Evolutionary conservation across 2,329 filamentous ascomycete genomes (phyloP), one percentile per base, ranked within the genome.

Genomic region (Fusarium graminum): DNA sequence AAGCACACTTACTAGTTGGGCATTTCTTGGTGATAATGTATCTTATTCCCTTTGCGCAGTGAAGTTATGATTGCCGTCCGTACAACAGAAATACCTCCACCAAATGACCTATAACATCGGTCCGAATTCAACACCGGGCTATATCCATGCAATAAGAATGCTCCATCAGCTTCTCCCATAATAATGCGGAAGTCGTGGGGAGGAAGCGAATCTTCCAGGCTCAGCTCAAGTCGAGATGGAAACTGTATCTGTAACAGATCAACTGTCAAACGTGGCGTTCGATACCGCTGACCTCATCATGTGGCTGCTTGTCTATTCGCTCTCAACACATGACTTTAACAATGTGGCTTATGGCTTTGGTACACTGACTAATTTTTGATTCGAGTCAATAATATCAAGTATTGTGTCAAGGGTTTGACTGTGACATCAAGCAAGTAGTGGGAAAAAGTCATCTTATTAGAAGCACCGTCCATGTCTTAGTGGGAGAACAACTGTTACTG

Each of bases 201-300:
- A n/a, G 34, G 34, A 36, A 36, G 6, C n/a, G 7, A 9, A 36
- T 16, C 34, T 36, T n/a, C 16, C 34, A n/a, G 14, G 34, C 16
- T n/a, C 34, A n/a, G 34, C 16, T 17, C 12, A 36, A 28, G 28
- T 22, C 17, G 16, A 34, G 7, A 36, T 45, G 29, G n/a, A 45
- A 45, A 19, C 22, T 4, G 43, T 36, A 40, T 14, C 22, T 60
- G 44, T 28, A 26, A 52, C 28, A 52, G 39, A 40, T n/a, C 16
- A 38, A 60, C 40, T 19, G 16, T n/a, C 17, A 30, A 44, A 43
- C 43, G 57, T 62, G 57, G 59, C 57, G 36, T 56, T 28, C 7
- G 4, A 40, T 46, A 40, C 26, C 59, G 44, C 54, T 67, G 55
- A 67, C 65, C 60, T 68, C 65, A 68, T 67, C 52, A 63, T 63